These are phyloP conservation scores for Phylloboletellus chloephorus DNA, from an alignment of 1,284 basidiomycete genomes.

Conservation along the genomic window DNA sequence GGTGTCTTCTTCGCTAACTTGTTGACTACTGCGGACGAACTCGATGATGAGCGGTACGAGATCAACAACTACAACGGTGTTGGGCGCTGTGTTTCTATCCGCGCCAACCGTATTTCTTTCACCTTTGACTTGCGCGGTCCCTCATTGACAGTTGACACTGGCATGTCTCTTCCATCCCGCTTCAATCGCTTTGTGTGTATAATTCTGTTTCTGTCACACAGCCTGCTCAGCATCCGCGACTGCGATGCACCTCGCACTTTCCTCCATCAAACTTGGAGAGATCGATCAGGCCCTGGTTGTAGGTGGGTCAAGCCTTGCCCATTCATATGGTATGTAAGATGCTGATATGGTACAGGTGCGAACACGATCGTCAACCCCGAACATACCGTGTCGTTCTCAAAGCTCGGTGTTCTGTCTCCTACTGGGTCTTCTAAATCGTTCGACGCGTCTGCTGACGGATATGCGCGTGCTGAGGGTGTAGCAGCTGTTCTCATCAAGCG, in stretches of 20 bases:
- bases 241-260: slow-evolving; percentile 45
- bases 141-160: slow-evolving; percentile 45
- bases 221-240: slow-evolving; percentile 43
- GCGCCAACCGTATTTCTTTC: slow-evolving; percentile 45
- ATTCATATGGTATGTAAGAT: neutral
- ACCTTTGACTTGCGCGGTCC: slow-evolving; percentile 44
- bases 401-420: slow-evolving; percentile 36
- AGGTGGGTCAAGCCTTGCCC: slow-evolving; percentile 12
- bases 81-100: slow-evolving; percentile 28
- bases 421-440: slow-evolving; percentile 48
- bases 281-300: slow-evolving; percentile 45
- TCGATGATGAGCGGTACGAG: slow-evolving; percentile 27
- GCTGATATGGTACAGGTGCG: slow-evolving; percentile 16
- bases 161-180: slow-evolving; percentile 11
- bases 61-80: slow-evolving; percentile 25
- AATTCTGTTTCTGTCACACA: neutral
- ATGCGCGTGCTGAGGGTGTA: slow-evolving; percentile 26
- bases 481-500: slow-evolving; percentile 30
- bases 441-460: slow-evolving; percentile 45
- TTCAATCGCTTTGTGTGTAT: neutral
- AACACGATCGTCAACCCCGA: slow-evolving; percentile 27
- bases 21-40: slow-evolving; percentile 25
- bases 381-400: slow-evolving; percentile 30
- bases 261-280: slow-evolving; percentile 40
- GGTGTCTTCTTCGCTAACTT: slow-evolving; percentile 31